phyloP scores from a whole-genome alignment of 352 stramenopile species.

The Elongisporangium senticosum region DNA sequence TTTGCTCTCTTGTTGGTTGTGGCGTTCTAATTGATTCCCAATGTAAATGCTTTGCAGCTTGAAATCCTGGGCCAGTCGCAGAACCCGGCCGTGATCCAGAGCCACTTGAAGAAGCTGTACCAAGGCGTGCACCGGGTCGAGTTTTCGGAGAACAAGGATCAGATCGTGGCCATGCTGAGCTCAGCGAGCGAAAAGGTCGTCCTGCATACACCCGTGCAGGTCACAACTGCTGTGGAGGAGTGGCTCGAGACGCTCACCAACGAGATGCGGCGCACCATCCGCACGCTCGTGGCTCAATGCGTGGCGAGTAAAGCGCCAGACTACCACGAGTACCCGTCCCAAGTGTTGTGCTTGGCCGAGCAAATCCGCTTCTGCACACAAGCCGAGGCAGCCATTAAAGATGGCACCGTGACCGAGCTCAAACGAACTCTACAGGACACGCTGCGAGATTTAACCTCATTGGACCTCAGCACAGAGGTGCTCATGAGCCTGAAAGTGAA shows the following conservation, averaged over 20 bases:
- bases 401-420: conserved; percentile 58
- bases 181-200: conserved; percentile 75
- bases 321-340: conserved; percentile 86
- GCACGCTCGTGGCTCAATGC: conserved; percentile 68
- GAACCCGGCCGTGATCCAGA: conserved; percentile 92
- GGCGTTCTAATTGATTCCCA: not conserved
- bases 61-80: conserved; percentile 93
- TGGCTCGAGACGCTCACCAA: conserved; percentile 90
- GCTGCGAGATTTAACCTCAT: conserved; percentile 59
- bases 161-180: conserved; percentile 89
- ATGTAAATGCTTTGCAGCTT: conserved; percentile 20
- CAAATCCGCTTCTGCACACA: conserved; percentile 90
- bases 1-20: not conserved
- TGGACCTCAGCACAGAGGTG: conserved; percentile 83
- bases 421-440: conserved; percentile 66
- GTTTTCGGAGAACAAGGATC: conserved; percentile 76
- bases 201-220: conserved; percentile 72
- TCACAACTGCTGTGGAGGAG: conserved; percentile 91
- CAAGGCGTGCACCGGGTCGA: conserved; percentile 91
- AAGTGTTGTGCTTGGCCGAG: conserved; percentile 90
- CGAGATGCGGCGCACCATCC: conserved; percentile 89
- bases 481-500: conserved; percentile 94
- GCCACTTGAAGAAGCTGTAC: conserved; percentile 95
- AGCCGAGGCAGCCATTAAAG: conserved; percentile 81
- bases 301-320: conserved; percentile 71